Evolutionary conservation across 108 stramenopile genomes (phyloP), one percentile per base, ranked within the genome.

Genomic region (Halocafeteria seosinensis): DNA sequence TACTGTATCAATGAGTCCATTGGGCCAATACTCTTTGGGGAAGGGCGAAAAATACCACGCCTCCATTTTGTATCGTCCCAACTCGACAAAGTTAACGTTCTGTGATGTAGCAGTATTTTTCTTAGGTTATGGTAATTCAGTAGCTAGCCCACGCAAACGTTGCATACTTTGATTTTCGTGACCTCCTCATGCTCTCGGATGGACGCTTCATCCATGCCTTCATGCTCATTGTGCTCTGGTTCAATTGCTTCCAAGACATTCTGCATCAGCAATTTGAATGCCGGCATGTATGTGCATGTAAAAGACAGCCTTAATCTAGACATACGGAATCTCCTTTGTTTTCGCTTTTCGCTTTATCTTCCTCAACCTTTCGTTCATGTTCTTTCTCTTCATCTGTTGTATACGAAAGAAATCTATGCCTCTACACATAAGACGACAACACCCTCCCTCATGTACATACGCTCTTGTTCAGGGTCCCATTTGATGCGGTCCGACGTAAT

Each of bases 41-140:
- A 90, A 72, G 13, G 95, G 93, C 12, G 88, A 88, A 78, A 91
- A 98, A 75, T 95, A 98, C 96, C 96, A 98, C 25, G 90, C 85
- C 65, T 98, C 81, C 17, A 92, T 59, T 11, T 57, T 3, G 66
- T 57, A 53, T 42, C 68, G 62, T 8, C 93, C 95, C 50, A 98
- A 62, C 67, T 95, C 89, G 3, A 98, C 58, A 52, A 76, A 79
- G 17, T 83, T 79, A 5, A 98, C 88, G 78, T 98, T 98, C 68
- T n/a, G n/a, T n/a, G n/a, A n/a, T n/a, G n/a, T n/a, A n/a, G n/a
- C n/a, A n/a, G n/a, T n/a, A n/a, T n/a, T n/a, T n/a, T n/a, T n/a
- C n/a, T n/a, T n/a, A n/a, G n/a, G n/a, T n/a, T n/a, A n/a, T n/a
- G n/a, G n/a, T n/a, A n/a, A n/a, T n/a, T n/a, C n/a, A n/a, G n/a